Base-by-base conservation (phyloP, 768 basidiomycete species). In the Boletus rubescentipes region DNA sequence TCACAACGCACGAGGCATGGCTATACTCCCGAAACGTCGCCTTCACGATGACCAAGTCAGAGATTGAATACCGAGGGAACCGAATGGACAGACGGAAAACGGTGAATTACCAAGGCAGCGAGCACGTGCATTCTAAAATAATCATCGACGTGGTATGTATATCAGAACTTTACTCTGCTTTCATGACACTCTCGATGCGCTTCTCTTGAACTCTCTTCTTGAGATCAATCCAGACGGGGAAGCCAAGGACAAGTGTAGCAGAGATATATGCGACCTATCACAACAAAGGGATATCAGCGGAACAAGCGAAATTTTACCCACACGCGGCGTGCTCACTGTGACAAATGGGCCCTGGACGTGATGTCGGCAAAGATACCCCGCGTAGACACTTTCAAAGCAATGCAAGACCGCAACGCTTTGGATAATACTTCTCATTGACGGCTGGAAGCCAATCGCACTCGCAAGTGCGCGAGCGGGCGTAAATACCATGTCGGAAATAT, bases 141-240 rank as follows among this genome's bases (percentile, higher is more conserved):
- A 32, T 9, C 20, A n/a, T 35, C 8, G 18, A 34, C 30, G 9
- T 18, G 7, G 9, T 16, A 23, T 1, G n/a, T 20, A n/a, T 36
- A 15, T 14, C 18, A 23, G 14, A 12, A 21, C 1, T 18, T 66
- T 63, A 86, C 64, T 88, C 72, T 10, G 80, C 79, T 67, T 91
- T 92, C 85, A 88, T 85, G 4, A 92, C 86, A 29, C 88, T 89
- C 51, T 89, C 82, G 39, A 92, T 92, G 3, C 89, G 78, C 15
- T 84, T 83, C 31, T 73, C 69, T 57, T 91, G 86, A 10, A 91
- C 79, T 23, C 80, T 78, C 59, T 69, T 77, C 49, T 80, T 73
- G 56, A 91, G 67, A 56, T 82, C 78, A 10, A 52, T 26, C 75
- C 80, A 81, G 11, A 82, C 73, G 0, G 85, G 83, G 47, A 74